Evolutionary conservation across 1,284 basidiomycete species (phyloP).

Genomic region (Sporisorium exsertum): DNA sequence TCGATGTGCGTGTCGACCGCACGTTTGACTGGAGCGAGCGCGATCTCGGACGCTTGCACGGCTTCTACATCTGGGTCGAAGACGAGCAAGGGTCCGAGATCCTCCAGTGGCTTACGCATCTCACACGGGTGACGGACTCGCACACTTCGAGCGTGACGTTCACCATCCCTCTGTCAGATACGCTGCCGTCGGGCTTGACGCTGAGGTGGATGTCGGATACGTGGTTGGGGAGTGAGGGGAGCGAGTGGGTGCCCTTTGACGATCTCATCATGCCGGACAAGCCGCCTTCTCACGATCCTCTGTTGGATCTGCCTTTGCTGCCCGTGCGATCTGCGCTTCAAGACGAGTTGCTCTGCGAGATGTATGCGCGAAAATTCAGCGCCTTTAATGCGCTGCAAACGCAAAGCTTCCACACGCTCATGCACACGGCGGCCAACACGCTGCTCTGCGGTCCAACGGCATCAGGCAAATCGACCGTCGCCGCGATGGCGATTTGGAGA

Average conservation of each 20-base stretch:
- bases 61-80: conserved; percentile 97
- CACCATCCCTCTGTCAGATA: conserved; percentile 71
- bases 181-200: conserved; percentile 31
- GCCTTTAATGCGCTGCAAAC: conserved; percentile 89
- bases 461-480: conserved; percentile 84
- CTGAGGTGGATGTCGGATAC: conserved; percentile 87
- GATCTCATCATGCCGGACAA: conserved; percentile 80
- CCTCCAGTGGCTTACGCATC: conserved; percentile 77
- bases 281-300: conserved; percentile 77
- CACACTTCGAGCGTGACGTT: conserved; percentile 70
- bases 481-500: conserved; percentile 37
- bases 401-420: conserved; percentile 86
- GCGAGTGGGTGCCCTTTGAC: conserved; percentile 77
- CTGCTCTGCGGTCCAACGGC: conserved; percentile 85
- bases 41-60: conserved; percentile 81
- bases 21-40: conserved; percentile 87
- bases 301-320: conserved; percentile 87
- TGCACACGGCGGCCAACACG: conserved; percentile 79
- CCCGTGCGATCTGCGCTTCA: conserved; percentile 72
- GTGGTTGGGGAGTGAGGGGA: conserved; percentile 92
- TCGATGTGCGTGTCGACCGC: conserved; percentile 77
- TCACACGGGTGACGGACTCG: conserved; percentile 61
- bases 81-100: conserved; percentile 83
- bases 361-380: conserved; percentile 70
- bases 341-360: conserved; percentile 47